Base-by-base conservation (phyloP, 1,284 basidiomycete species). In the Malassezia sp. region DNA sequence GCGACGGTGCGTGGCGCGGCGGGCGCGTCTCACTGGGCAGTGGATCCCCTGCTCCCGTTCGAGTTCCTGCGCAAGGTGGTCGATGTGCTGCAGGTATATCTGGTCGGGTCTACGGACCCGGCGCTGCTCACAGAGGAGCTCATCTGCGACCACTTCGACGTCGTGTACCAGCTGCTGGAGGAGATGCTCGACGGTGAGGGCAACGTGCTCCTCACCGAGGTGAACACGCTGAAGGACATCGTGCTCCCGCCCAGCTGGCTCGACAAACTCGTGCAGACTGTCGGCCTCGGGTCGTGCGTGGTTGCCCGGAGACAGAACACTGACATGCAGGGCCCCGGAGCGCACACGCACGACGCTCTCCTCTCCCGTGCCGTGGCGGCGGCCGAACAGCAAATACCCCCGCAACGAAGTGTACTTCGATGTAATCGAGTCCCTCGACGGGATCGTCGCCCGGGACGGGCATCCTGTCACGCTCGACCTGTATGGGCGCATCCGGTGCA, bases 21-120 rank as follows among this genome's bases (percentile, higher is more conserved):
- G n/a, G n/a, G n/a, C n/a, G n/a, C 27, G 20, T 45, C 28, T 14
- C 10, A 27, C 30, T 18, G 43, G 23, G 23, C 56, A 90, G 85
- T 83, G 60, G 89, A 95, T 65, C 88, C 89, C 1, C 73, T 91
- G 21, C 80, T 89, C 43, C 87, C 84, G 3, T 87, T 95, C 65
- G 77, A 86, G 0, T 95, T 93, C 69, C 72, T 95, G 20, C 80
- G 84, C 61, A 80, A 82, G 0, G 88, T 95, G 62, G 74, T 85
- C 37, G 80, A 84, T 37, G 58, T 62, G 41, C 39, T 66, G n/a
- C 60, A 64, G 42, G 56, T 57, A 24, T 66, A 67, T 33, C 55
- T 66, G 20, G 52, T 49, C 2, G 54, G 59, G 26, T 56, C 57
- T 12, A 49, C 56, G 20, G 40, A 32, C 31, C 53, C 57, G 2